Base-by-base conservation (phyloP, 2,329 filamentous ascomycete genomes). In the Seiridium unicorne region DNA sequence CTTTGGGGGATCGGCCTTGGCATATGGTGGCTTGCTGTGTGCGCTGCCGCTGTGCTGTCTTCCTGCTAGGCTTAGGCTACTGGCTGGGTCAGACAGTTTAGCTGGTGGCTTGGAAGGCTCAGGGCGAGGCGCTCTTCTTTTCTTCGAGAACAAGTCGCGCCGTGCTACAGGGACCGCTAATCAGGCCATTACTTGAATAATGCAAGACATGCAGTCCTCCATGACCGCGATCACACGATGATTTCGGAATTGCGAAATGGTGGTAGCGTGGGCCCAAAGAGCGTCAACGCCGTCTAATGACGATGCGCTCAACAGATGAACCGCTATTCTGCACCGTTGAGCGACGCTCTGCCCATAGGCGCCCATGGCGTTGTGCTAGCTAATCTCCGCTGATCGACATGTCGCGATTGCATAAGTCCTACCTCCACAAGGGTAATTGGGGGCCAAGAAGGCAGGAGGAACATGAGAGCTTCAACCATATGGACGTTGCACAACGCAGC, bases 311-410 rank as follows among this genome's bases (percentile, higher is more conserved):
- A 42, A 42, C 38, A 26, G 18, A 26, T 26, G 18, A 26, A 26
- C 18, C 38, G 38, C 38, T 7, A 42, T 42, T 42, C 13, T 7
- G 7, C 38, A 42, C 38, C 38, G 13, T 13, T 42, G 7, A 42
- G 13, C 38, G 38, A 42, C 38, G 18, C 18, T 26, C 18, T 26
- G 18, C 38, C n/a, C 32, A 36, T 38, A 18, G 10, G 11, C 34
- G 5, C 11, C 10, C 13, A 34, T 38, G n/a, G 31, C 18, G 32
- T 31, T 35, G 18, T 32, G 32, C 49, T n/a, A 9, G 13, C 38
- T 38, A 53, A 53, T 53, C 49, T 38, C 49, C 49, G 34, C 35
- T 35, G 49, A 53, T 53, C 49, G 49, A 53, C 49, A 38, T 53
- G 18, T 26, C 18, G 18, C 18, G 18, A 26, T 26, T 26, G 18